Base-by-base conservation (phyloP, 345 rosid genomes). In the Eucalyptus shirleyi region DNA sequence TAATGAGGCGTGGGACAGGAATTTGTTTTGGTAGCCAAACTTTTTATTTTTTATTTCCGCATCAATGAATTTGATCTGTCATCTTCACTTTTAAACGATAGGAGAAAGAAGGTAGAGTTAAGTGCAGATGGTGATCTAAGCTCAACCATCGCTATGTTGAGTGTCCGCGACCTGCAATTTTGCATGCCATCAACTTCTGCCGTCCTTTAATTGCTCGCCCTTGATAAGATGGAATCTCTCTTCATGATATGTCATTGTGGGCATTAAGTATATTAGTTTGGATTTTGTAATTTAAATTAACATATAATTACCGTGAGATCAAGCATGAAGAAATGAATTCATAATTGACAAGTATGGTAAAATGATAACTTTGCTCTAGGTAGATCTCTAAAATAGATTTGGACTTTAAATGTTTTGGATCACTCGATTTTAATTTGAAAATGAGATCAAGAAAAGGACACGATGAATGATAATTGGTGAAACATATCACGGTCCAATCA, bases 391-490 rank as follows among this genome's bases (percentile, higher is more conserved):
- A 56, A 56, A 56, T 24, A 6, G 2, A 56, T 5, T 24, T 56
- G 21, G 28, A 56, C 30, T 56, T 9, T 2, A 69, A 9, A 69
- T 9, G 81, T 17, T 32, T 18, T 18, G 82, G 12, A 18, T 34
- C 5, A 0, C 44, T 34, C 14, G 11, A 34, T 34, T 18, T 34
- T 19, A 34, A 72, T 72, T 34, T 9, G 26, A 10, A 72, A 72
- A 72, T 34, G 11, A 72, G 44, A 10, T 72, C 8, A 12, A 72
- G 26, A 34, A 32, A 67, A 67, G 3, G 80, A 67, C 40, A 8
- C 1, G 1, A 0, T n/a, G 1, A 32, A 10, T 12, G 15, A 72
- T 11, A 6, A 34, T 34, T 12, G 8, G 14, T 0, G 7, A 72
- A 72, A 19, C 0, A 34, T 3, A 18, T 72, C 12, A 6, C 8